Base-by-base conservation (phyloP, 352 stramenopile species). In the Phytophthora quininea region DNA sequence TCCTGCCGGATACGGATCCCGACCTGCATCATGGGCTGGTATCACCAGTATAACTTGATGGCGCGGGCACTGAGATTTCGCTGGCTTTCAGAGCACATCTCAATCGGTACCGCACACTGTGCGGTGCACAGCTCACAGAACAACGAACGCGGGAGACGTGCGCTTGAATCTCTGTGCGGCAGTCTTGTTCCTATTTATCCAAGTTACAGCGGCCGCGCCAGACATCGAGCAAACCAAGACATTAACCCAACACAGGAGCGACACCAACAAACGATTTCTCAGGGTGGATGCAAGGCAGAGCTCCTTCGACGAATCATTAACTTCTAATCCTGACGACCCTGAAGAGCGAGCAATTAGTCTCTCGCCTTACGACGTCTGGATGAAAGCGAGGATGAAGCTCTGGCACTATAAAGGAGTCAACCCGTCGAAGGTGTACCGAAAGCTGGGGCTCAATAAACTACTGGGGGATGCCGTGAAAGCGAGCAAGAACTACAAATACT, bases 361-460 rank as follows among this genome's bases (percentile, higher is more conserved):
- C 37, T 12, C 12, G 12, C 7, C 37, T 12, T 43, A 12, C 12
- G 37, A 43, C 12, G 7, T 43, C 37, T 43, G 37, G 7, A 43
- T 54, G 48, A 54, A 37, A 30, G 48, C 19, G 48, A 40, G 48
- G 48, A 54, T 54, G 48, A 24, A 45, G 54, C 40, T 24, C 15
- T 60, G 54, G 40, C 9, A 7, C 7, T 42, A 15, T 15, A 19
- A 19, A 3, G 29, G 29, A 3, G 54, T 35, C 27, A 42, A 60
- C 29, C 40, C 40, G 40, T 51, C 43, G 6, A 15, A 33, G 11
- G 40, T 52, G 29, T 24, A 60, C 30, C 27, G 30, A 6, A n/a
- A 49, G 5, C 43, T 60, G 4, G 54, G 54, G 8, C 14, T 60
- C 27, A 46, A 43, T 40, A 60, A 60, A 42, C 9, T 52, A 8